These are phyloP conservation scores for Kodamaea arcana DNA, from an alignment of 1,139 yeast genomes.

Conservation along the genomic window DNA sequence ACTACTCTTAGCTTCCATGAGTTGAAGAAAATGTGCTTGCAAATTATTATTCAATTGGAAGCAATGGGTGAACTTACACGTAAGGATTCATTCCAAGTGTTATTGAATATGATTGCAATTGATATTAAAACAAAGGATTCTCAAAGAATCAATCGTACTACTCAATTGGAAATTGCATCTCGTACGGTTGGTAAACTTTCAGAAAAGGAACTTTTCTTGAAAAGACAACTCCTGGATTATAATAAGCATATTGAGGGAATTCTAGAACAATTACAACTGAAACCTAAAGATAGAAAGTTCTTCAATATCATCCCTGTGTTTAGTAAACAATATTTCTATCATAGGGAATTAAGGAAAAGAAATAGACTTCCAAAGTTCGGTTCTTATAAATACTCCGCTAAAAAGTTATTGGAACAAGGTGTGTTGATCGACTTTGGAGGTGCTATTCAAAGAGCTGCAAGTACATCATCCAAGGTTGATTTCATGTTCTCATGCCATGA, in stretches of 20 bases:
- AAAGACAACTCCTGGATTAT: slow-evolving; percentile 61
- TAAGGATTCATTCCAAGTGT: slow-evolving; percentile 68
- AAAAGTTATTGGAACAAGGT: slow-evolving; percentile 70
- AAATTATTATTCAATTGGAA: slow-evolving; percentile 74
- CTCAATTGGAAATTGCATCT: slow-evolving; percentile 58
- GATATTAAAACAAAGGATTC: slow-evolving; percentile 80
- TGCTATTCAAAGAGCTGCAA: slow-evolving; percentile 34
- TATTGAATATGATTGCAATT: slow-evolving; percentile 77
- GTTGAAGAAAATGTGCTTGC: slow-evolving; percentile 72
- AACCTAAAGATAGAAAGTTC: slow-evolving; percentile 47
- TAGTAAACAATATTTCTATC: slow-evolving; percentile 76
- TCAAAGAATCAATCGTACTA: slow-evolving; percentile 57
- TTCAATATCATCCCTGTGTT: slow-evolving; percentile 59
- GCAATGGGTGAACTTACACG: slow-evolving; percentile 62
- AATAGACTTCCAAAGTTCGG: slow-evolving; percentile 77
- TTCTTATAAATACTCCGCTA: slow-evolving; percentile 76
- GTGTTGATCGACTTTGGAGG: slow-evolving; percentile 59
- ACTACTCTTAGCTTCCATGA: slow-evolving; percentile 63
- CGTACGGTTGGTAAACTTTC: slow-evolving; percentile 57
- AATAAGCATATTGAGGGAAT: slow-evolving; percentile 66
- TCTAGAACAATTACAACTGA: slow-evolving; percentile 57
- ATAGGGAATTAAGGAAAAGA: slow-evolving; percentile 62
- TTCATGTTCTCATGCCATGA: slow-evolving; percentile 76
- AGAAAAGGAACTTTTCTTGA: slow-evolving; percentile 60
- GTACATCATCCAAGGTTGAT: slow-evolving; percentile 59